Base-by-base conservation (phyloP, 768 basidiomycete genomes). In the Kwoniella sp. region DNA sequence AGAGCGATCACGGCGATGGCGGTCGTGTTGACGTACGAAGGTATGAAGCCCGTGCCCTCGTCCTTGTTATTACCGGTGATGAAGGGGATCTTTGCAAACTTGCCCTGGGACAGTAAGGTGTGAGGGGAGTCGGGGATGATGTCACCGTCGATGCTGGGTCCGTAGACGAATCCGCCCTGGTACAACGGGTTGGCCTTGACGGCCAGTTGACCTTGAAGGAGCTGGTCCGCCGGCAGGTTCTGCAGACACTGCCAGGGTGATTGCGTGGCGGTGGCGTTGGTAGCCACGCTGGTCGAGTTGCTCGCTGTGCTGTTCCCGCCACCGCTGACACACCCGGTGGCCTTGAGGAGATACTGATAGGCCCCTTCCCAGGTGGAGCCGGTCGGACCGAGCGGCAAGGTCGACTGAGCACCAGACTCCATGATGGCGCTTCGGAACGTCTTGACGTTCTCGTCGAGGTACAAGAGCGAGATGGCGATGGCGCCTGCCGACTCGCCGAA, bases 401-500 rank as follows among this genome's bases (percentile, higher is more conserved):
- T 60, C 11, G 52, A 57, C 32, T 50, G 51, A 28, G 60, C 60
- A 20, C 64, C 64, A n/a, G 60, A 62, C 26, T 66, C 53, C 56
- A 66, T 54, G 53, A 66, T 66, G 1, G 57, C 41, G 15, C 31
- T 22, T 34, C 53, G 40, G 46, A 53, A 60, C 43, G 36, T n/a
- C 32, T 48, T 42, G 43, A 49, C 33, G 41, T 48, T 47, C 14
- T 56, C 57, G 41, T 66, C 58, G 26, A 66, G 33, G 39, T 55
- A 78, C 26, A 77, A 72, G 39, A 78, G 70, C 1, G 75, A 72
- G 14, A 78, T 81, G 20, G 79, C 79, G 33, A 81, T 78, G 17
- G 81, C 78, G 6, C 82, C 81, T 0, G 81, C 81, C 31, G 77
- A 79, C 56, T 82, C 78, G 20, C 82, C 82, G 41, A 79, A 79